Base-by-base conservation (phyloP, 179 eudicot genomes). In the Corrigiola litoralis region DNA sequence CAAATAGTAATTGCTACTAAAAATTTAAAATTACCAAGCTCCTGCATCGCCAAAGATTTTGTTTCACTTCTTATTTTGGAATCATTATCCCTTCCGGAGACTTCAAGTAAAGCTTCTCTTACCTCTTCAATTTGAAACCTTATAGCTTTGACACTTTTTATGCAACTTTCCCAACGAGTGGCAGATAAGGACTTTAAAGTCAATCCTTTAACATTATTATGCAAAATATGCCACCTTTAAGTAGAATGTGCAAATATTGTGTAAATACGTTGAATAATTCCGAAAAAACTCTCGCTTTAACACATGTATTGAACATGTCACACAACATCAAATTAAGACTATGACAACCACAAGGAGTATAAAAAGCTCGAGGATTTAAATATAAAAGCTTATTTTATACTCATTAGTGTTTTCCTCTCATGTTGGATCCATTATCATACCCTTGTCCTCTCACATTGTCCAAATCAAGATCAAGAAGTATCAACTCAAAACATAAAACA, bases 291-390 rank as follows among this genome's bases (percentile, higher is more conserved):
- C 34, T 57, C 3, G 58, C 37, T n/a, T 57, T 57, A 21, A 12
- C 41, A 18, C 27, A 57, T 32, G 12, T 37, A 36, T 21, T 36
- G 1, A 42, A 41, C 3, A 57, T 57, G 7, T 57, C 64, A 58
- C 71, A 51, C 31, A 68, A 21, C 9, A 24, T 10, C 1, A 73
- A 20, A 48, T 56, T 77, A 4, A 62, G 48, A 60, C 54, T 67
- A 63, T 77, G 76, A 67, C 63, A 50, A 68, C 46, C 67, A 72
- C 74, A 68, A 11, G 74, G 64, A 17, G 64, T 73, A 45, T 73
- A 73, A 51, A 73, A 77, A 4, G 72, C 63, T 73, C 72, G 69
- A 36, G 53, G 66, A 65, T 72, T 77, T 44, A 58, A 10, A 33
- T 77, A 72, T 5, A 65, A 9, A 3, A 73, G 11, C 21, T 49